These are phyloP conservation scores for Aspergillus ruber DNA, from an alignment of 2,329 filamentous ascomycete genomes.

Conservation along the genomic window DNA sequence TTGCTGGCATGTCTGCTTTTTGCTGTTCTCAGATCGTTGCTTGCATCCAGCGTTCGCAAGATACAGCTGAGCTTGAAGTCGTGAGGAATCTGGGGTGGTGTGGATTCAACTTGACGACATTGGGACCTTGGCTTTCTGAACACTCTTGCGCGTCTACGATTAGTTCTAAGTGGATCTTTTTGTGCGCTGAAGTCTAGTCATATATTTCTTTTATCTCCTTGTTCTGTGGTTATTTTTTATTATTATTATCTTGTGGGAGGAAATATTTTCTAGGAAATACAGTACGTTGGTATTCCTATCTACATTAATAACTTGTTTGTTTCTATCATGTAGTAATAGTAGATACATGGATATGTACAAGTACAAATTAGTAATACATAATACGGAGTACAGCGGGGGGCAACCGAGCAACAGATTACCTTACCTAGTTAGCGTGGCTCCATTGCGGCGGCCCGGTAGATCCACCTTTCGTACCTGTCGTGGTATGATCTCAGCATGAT, in stretches of 20 bases:
- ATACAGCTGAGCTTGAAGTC: conserved; percentile 56
- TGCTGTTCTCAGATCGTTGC: conserved; percentile 71
- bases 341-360: too few relatives aligned
- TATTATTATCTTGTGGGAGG: too few relatives aligned
- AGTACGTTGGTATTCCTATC: neutral
- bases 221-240: too few relatives aligned
- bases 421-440: too few relatives aligned
- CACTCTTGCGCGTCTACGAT: conserved; percentile 54
- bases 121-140: conserved; percentile 62
- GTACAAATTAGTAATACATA: neutral
- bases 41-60: conserved; percentile 68
- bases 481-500: neutral
- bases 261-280: too few relatives aligned
- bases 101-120: conserved; percentile 75
- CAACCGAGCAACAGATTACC: too few relatives aligned
- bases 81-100: conserved; percentile 87
- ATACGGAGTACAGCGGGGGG: neutral
- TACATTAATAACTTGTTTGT: neutral
- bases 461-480: too few relatives aligned
- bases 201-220: neutral
- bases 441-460: too few relatives aligned
- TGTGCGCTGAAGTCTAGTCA: conserved; percentile 73
- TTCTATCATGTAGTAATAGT: neutral
- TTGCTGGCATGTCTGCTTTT: conserved; percentile 66
- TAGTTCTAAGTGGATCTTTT: conserved; percentile 75